Conservation (phyloP, 176 grass and related monocot genomes). For the Juncus inflexus region DNA sequence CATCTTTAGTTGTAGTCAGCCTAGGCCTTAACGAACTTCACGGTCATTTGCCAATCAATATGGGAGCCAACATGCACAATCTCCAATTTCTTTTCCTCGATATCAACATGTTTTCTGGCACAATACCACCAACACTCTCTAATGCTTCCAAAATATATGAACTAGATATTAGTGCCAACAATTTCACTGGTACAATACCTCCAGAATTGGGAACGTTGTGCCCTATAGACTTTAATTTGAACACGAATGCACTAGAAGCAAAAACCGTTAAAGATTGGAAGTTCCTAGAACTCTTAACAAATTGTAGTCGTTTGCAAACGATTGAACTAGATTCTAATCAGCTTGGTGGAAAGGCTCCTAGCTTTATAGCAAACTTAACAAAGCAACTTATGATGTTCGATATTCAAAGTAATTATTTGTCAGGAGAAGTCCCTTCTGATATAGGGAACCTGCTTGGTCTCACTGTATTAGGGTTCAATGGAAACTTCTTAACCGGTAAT, state of each 20-base stretch:
- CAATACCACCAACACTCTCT: neutral
- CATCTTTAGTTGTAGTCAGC: neutral
- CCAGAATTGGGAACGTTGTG: neutral
- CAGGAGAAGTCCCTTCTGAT: conserved; percentile 1
- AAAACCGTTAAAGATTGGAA: neutral
- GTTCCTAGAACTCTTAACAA: conserved; percentile 2
- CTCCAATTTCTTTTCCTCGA: neutral
- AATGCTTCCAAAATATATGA: neutral
- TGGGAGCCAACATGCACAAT: neutral
- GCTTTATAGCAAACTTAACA: conserved; percentile 16
- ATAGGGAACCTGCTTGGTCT: neutral
- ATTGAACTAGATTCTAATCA: neutral
- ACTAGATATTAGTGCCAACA: neutral
- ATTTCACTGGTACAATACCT: neutral
- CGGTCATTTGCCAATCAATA: neutral
- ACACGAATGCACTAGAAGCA: conserved; percentile 5
- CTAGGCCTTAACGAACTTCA: neutral
- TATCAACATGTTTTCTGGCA: conserved; percentile 7
- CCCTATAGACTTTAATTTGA: no score
- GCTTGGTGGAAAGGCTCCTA: neutral
- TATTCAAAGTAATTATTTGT: neutral
- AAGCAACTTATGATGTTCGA: neutral
- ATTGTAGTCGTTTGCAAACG: neutral
- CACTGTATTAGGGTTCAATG: neutral
- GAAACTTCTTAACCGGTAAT: neutral